phyloP scores from a whole-genome alignment of 2,329 filamentous ascomycete species.

The Pseudocercospora crystallina region DNA sequence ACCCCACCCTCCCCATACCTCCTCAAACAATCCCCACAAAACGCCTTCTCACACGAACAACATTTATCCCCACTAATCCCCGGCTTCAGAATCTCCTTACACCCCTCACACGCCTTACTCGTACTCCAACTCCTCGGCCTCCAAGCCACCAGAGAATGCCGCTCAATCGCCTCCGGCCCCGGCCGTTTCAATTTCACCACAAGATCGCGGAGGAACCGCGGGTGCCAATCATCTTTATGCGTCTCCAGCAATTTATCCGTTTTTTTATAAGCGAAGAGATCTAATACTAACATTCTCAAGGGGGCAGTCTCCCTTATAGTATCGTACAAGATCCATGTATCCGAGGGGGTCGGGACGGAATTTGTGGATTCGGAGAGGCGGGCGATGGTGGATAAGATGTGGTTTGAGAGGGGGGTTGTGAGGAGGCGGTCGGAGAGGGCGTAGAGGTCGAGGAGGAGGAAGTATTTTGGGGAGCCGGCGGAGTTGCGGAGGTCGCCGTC shows the following conservation, averaged over 20 bases:
- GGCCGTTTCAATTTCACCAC: slow-evolving; percentile 48
- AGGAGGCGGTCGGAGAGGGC: slow-evolving; percentile 48
- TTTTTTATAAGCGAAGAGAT: slow-evolving; percentile 55
- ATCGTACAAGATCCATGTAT: slow-evolving; percentile 51
- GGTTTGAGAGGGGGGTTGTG: slow-evolving; percentile 47
- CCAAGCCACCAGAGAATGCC: slow-evolving; percentile 45
- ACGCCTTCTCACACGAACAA: slow-evolving; percentile 41
- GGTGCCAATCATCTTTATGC: slow-evolving; percentile 51
- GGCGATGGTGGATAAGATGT: slow-evolving; percentile 44
- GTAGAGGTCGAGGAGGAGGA: slow-evolving; percentile 50
- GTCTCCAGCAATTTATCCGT: slow-evolving; percentile 49
- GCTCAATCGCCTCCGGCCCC: slow-evolving; percentile 41
- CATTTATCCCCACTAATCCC: slow-evolving; percentile 40
- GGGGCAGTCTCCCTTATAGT: slow-evolving; percentile 40
- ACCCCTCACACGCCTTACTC: slow-evolving; percentile 40
- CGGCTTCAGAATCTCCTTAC: slow-evolving; percentile 42
- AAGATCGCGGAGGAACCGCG: slow-evolving; percentile 48
- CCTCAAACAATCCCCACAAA: slow-evolving; percentile 43
- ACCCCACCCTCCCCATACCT: slow-evolving; percentile 30
- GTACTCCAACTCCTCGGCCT: slow-evolving; percentile 36
- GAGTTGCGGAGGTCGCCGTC: slow-evolving; percentile 45
- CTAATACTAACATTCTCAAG: slow-evolving; percentile 45
- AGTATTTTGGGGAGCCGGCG: slow-evolving; percentile 51
- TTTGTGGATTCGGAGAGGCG: slow-evolving; percentile 50
- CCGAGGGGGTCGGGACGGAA: slow-evolving; percentile 49